phyloP scores from a whole-genome alignment of 2,329 filamentous ascomycete species.

The Fusarium palustre region DNA sequence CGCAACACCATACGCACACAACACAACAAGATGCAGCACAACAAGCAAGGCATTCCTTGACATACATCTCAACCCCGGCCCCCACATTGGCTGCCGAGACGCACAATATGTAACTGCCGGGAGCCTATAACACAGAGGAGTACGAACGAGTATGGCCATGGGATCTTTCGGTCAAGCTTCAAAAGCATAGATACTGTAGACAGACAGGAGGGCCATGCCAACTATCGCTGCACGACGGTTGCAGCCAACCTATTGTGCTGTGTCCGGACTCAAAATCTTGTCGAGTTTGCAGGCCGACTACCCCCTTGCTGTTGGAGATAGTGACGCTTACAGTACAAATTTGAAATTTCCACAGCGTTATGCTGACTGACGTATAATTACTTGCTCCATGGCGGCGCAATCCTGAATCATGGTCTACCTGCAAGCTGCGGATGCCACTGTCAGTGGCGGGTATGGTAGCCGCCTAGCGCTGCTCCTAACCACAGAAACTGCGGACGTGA shows the following conservation, averaged over 20 bases:
- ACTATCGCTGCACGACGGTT: background rate
- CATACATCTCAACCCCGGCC: slow-evolving; percentile 28
- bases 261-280: background rate
- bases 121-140: slow-evolving; percentile 10
- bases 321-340: slow-evolving; percentile 14
- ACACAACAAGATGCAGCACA: slow-evolving; percentile 5
- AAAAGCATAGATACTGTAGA: slow-evolving; percentile 28
- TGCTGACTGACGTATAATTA: slow-evolving; percentile 42
- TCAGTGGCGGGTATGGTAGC: slow-evolving; percentile 47
- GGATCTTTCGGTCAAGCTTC: slow-evolving; percentile 20
- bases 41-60: slow-evolving; percentile 34
- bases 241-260: background rate
- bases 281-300: background rate
- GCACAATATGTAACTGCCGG: slow-evolving; percentile 34
- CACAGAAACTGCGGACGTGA: slow-evolving; percentile 43
- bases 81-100: slow-evolving; percentile 33
- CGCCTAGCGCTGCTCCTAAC: slow-evolving; percentile 46
- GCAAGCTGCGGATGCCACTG: slow-evolving; percentile 43
- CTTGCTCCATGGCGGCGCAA: slow-evolving; percentile 39
- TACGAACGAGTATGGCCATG: background rate
- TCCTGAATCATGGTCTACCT: slow-evolving; percentile 41
- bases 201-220: background rate
- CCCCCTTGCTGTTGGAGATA: background rate
- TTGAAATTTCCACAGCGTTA: slow-evolving; percentile 24
- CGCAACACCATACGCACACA: slow-evolving; percentile 3